Base-by-base conservation (phyloP, 106 monocot species). In the Dioscorea zingiberensis region DNA sequence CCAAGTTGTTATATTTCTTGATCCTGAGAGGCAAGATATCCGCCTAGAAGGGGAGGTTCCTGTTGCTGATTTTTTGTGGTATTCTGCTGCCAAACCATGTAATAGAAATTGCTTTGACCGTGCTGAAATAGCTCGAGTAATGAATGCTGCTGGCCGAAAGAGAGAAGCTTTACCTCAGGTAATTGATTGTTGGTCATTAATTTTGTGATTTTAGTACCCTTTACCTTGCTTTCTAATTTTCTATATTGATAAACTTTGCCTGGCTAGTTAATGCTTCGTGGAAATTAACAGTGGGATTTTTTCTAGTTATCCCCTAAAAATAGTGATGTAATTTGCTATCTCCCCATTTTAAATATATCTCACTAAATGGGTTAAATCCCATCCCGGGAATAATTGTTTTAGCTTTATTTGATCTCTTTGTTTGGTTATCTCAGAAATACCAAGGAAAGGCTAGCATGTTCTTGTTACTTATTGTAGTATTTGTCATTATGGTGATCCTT, bases 41-140 rank as follows among this genome's bases (percentile, higher is more conserved):
- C 85, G 95, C 56, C 77, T 91, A 65, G 91, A 91, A 83, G 95
- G 95, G 57, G 95, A 95, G 69, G 74, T 84, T 57, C 95, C 95
- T 69, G 74, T 85, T 30, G 91, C 95, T 71, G 95, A 95, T 77
- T 95, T 91, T 72, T 76, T 94, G 68, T 94, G 94, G 94, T 94
- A 94, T 68, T 91, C 95, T 58, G 83, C 95, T 62, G 91, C 91
- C 64, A 95, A 91, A 71, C 74, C 91, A 69, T 95, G 95, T 64
- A 95, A 68, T 54, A 87, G 91, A 70, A 95, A 95, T 83, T 95
- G 95, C 78, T 95, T 95, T 73, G 95, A 95, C 73, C 87, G 95
- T 68, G 95, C 95, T 56, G 95, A 95, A 82, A 91, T 95, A 65
- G 85, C 95, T 44, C 70, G 95, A 75, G 85, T 95, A 54, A 91